phyloP scores from a whole-genome alignment of 805 yeast species.

The Kazachstania viticola region DNA sequence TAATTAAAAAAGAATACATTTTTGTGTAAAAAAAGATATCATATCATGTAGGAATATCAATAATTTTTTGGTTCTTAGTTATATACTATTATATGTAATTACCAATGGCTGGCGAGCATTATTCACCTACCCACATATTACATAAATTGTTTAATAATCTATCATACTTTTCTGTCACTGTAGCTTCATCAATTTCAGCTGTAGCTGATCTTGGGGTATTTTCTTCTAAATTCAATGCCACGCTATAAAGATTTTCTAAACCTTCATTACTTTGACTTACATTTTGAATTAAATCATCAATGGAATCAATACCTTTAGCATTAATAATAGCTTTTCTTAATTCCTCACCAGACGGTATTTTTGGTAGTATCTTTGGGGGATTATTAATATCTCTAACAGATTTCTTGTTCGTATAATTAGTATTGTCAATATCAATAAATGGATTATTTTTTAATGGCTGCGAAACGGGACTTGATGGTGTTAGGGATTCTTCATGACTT shows the following conservation, averaged over 20 bases:
- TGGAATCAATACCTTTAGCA: slow-evolving; percentile 66
- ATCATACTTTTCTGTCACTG: too few species aligned
- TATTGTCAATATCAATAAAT: neutral
- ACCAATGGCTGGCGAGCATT: too few species aligned
- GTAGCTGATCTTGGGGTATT: neutral
- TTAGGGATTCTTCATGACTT: neutral
- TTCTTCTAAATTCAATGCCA: slow-evolving; percentile 3
- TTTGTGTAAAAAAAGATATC: too few species aligned
- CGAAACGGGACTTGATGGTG: neutral
- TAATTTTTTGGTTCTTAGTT: too few species aligned
- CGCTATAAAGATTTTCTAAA: slow-evolving; percentile 37
- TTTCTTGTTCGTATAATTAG: neutral
- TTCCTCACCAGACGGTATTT: slow-evolving; percentile 37
- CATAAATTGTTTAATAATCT: too few species aligned
- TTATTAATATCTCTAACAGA: slow-evolving; percentile 1
- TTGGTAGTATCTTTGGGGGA: slow-evolving; percentile 21
- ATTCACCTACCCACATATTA: too few species aligned
- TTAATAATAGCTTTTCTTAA: slow-evolving; percentile 46
- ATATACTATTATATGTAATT: too few species aligned
- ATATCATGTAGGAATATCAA: too few species aligned
- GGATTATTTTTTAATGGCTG: neutral
- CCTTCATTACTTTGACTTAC: slow-evolving; percentile 45
- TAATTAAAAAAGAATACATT: too few species aligned
- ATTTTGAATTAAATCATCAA: slow-evolving; percentile 53
- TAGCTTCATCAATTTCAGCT: too few species aligned